A percentile compares a stretch with the other conserved stretches of the same genome.
These are phyloP conservation scores for Peniophora sp. DNA, from an alignment of 1,284 basidiomycete species.

Conservation along the genomic window DNA sequence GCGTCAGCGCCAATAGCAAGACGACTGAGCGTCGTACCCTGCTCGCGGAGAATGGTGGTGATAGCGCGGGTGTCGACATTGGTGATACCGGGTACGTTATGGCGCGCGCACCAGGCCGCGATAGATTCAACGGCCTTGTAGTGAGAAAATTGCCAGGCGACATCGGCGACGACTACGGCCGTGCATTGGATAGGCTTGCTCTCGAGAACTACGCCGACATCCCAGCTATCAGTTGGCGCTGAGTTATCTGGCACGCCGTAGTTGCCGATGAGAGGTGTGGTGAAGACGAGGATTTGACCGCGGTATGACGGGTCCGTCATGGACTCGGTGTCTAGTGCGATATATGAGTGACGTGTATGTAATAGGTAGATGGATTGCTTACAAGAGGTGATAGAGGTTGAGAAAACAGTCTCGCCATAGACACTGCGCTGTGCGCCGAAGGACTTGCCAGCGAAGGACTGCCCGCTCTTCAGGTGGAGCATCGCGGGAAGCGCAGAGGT, in stretches of 20 bases:
- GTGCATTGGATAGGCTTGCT: conserved; percentile 87
- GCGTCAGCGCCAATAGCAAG: conserved; percentile 80
- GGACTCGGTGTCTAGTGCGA: conserved; percentile 82
- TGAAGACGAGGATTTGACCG: conserved; percentile 97
- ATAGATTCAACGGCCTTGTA: conserved; percentile 92
- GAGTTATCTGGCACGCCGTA: conserved; percentile 92
- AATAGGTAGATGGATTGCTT: conserved; percentile 20
- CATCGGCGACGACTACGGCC: conserved; percentile 89
- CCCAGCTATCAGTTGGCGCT: conserved; percentile 66
- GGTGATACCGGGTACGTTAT: conserved; percentile 89
- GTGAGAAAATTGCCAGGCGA: conserved; percentile 94
- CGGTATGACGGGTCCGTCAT: conserved; percentile 99
- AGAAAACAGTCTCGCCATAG: conserved; percentile 98
- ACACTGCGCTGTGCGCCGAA: conserved; percentile 88
- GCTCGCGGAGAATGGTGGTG: conserved; percentile 89
- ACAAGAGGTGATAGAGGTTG: conserved; percentile 98
- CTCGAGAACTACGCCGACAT: conserved; percentile 89
- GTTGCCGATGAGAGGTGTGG: conserved; percentile 96
- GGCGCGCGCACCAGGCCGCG: conserved; percentile 88
- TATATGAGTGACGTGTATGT: not conserved
- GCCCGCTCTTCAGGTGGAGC: conserved; percentile 90
- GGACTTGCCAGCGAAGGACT: conserved; percentile 83
- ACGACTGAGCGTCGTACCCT: conserved; percentile 94
- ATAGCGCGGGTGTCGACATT: conserved; percentile 98
- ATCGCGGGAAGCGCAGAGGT: conserved; percentile 58